Evolutionary conservation across 2,329 filamentous ascomycete species (phyloP).

Genomic region (Myotisia sp.): DNA sequence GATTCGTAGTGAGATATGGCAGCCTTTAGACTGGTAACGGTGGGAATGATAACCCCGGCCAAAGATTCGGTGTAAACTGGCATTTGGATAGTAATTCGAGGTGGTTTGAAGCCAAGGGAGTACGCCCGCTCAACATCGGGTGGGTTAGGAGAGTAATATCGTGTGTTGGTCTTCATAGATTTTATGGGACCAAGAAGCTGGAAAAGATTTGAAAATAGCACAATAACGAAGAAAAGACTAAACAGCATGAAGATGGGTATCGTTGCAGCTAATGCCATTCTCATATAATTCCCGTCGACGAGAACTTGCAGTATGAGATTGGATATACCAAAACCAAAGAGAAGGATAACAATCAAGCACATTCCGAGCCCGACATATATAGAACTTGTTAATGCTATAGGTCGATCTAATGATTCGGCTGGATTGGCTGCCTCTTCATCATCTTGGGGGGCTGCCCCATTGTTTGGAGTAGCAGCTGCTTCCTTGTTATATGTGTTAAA

Average conservation of each 20-base stretch:
- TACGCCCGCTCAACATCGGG: constrained; percentile 13
- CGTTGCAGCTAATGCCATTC: constrained; percentile 17
- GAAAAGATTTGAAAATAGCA: constrained; percentile 35
- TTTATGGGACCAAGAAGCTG: constrained; percentile 39
- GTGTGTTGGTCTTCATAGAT: constrained; percentile 31
- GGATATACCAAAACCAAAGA: constrained; percentile 26
- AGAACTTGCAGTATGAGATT: constrained; percentile 29
- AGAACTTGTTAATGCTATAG: constrained; percentile 25
- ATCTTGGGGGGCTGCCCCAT: not conserved
- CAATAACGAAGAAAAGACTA: constrained; percentile 38
- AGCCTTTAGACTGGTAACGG: constrained; percentile 41
- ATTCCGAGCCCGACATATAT: constrained; percentile 29
- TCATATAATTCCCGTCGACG: constrained; percentile 25
- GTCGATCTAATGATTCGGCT: constrained; percentile 31
- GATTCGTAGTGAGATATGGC: constrained; percentile 45
- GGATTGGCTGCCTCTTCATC: constrained; percentile 14
- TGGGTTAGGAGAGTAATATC: constrained; percentile 27
- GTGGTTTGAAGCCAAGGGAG: constrained; percentile 12
- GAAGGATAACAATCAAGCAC: constrained; percentile 25
- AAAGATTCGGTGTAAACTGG: constrained; percentile 82
- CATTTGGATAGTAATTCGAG: constrained; percentile 59
- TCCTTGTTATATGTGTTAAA: constrained; percentile 18
- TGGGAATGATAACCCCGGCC: constrained; percentile 48
- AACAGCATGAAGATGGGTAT: constrained; percentile 26
- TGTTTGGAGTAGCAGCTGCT: not conserved